phyloP scores from a whole-genome alignment of 306 rosid species.

The Carpinus viminea region DNA sequence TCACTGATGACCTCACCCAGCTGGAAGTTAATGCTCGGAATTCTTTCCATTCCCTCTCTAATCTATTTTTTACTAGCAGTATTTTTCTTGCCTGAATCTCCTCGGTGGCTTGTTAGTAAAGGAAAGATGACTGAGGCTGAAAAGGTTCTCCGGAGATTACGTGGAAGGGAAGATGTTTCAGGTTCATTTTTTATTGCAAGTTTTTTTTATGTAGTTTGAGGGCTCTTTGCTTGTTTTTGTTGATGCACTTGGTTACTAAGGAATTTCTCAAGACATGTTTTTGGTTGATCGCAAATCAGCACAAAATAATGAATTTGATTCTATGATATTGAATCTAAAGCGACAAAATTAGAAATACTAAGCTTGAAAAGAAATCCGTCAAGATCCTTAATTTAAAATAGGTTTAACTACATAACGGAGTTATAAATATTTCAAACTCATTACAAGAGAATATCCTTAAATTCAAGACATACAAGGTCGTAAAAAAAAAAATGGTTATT shows the following conservation, averaged over 20 bases:
- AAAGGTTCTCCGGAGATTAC: slow-evolving; percentile 69
- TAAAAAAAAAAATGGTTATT: not conserved
- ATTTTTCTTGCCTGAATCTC: slow-evolving; percentile 88
- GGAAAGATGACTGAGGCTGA: slow-evolving; percentile 80
- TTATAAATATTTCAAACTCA: too few relatives aligned
- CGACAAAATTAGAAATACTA: not conserved
- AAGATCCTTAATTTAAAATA: not conserved
- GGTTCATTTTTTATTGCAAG: slow-evolving; percentile 40
- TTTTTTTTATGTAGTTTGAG: slow-evolving; percentile 1
- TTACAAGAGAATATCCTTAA: not conserved
- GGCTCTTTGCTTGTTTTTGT: not conserved
- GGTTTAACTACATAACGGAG: not conserved
- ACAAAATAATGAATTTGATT: not conserved
- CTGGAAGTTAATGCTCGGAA: slow-evolving; percentile 80
- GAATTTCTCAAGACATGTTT: not conserved
- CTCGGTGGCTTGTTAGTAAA: slow-evolving; percentile 86
- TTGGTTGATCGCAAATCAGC: not conserved
- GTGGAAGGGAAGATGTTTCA: slow-evolving; percentile 86
- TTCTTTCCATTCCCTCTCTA: slow-evolving; percentile 70
- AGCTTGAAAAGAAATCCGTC: not conserved
- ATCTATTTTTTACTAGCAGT: slow-evolving; percentile 54
- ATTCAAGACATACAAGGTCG: not conserved
- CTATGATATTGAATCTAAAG: not conserved
- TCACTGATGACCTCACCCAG: slow-evolving; percentile 57
- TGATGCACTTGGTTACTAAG: not conserved